Evolutionary conservation across 306 rosid genomes (phyloP).

Genomic region (Malus asiatica): DNA sequence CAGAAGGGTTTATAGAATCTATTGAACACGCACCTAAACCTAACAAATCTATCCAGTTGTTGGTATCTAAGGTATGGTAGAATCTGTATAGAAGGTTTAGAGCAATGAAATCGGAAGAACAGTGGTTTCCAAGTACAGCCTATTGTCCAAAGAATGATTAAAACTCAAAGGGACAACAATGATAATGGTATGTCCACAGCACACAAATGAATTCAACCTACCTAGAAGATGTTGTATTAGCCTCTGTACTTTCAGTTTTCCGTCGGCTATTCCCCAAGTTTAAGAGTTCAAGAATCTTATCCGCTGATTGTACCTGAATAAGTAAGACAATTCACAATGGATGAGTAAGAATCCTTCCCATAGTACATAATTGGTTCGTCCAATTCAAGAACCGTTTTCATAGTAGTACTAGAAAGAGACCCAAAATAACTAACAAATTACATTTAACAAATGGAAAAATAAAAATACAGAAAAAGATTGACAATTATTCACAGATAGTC

Average conservation of each 20-base stretch:
- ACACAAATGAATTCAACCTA: constrained; percentile 10
- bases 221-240: constrained; percentile 61
- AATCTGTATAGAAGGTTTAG: not conserved
- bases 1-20: not conserved
- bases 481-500: not conserved
- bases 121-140: not conserved
- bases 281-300: constrained; percentile 57
- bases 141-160: not conserved
- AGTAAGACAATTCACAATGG: not conserved
- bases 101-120: not conserved
- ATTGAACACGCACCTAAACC: not conserved
- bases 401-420: not conserved
- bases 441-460: not conserved
- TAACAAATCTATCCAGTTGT: not conserved
- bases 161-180: not conserved
- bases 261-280: constrained; percentile 57
- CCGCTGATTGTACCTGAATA: constrained; percentile 56
- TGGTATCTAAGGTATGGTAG: not conserved
- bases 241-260: constrained; percentile 60
- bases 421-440: not conserved
- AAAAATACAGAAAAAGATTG: not conserved
- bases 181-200: not conserved
- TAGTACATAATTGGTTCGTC: not conserved
- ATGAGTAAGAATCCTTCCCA: not conserved
- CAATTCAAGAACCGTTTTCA: not conserved